phyloP scores from a whole-genome alignment of 108 stramenopile species.

The Fragilaria crotonensis region DNA sequence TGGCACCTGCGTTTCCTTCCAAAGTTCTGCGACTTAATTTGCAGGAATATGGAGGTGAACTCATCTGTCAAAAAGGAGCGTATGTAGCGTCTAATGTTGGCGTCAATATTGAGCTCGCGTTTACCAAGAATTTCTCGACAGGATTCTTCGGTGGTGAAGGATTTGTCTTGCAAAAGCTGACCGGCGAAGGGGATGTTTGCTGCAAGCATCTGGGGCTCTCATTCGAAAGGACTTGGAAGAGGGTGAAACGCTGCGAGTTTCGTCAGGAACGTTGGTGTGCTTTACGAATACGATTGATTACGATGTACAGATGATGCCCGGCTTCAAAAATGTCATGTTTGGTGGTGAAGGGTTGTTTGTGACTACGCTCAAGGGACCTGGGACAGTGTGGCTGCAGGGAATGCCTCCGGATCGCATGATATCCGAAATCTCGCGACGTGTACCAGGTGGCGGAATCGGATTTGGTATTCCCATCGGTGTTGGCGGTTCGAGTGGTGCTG shows the following conservation, averaged over 20 bases:
- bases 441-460: slow-evolving; percentile 52
- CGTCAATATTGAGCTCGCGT: slow-evolving; percentile 73
- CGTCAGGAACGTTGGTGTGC: slow-evolving; percentile 74
- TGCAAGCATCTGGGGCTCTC: slow-evolving; percentile 76
- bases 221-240: slow-evolving; percentile 52
- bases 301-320: slow-evolving; percentile 74
- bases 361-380: slow-evolving; percentile 75
- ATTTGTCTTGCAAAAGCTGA: slow-evolving; percentile 77
- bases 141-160: slow-evolving; percentile 91
- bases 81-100: slow-evolving; percentile 71
- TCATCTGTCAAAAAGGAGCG: slow-evolving; percentile 81
- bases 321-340: slow-evolving; percentile 85
- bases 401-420: slow-evolving; percentile 91
- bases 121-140: slow-evolving; percentile 60
- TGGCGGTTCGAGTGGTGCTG: slow-evolving; percentile 42
- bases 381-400: slow-evolving; percentile 75
- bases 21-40: slow-evolving; percentile 72
- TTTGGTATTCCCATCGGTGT: slow-evolving; percentile 41
- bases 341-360: slow-evolving; percentile 86
- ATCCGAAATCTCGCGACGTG: slow-evolving; percentile 75
- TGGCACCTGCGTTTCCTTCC: slow-evolving; percentile 83
- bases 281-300: slow-evolving; percentile 67
- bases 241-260: slow-evolving; percentile 71
- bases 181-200: slow-evolving; percentile 76
- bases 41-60: slow-evolving; percentile 55